Percentiles rank a stretch among this genome's conserved stretches.
Conservation (phyloP, 106 monocot species). For the Phalaenopsis aphrodite region DNA sequence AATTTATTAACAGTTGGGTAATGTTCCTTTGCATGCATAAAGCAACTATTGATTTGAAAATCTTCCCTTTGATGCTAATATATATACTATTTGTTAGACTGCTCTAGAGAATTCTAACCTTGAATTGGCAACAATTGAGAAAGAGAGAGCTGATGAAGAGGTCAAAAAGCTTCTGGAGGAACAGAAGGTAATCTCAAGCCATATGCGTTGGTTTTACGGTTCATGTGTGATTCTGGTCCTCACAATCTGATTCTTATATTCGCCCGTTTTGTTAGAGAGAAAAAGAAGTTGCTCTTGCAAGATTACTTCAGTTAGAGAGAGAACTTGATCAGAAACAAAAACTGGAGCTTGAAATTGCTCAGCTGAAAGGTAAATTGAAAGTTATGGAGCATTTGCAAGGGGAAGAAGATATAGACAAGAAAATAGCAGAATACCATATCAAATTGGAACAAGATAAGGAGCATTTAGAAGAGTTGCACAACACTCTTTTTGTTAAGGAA, state of each 20-base stretch:
- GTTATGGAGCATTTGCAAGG: constrained; percentile 72
- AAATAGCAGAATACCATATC: constrained; percentile 32
- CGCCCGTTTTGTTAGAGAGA: constrained; percentile 36
- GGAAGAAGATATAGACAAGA: constrained; percentile 51
- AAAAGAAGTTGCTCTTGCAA: constrained; percentile 62
- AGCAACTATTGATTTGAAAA: too few species aligned
- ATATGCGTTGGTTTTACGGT: not conserved
- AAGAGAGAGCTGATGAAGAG: constrained; percentile 69
- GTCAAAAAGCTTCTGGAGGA: constrained; percentile 65
- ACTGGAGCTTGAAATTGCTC: constrained; percentile 70
- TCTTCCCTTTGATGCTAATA: not conserved
- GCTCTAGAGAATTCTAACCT: constrained; percentile 38
- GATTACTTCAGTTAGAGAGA: constrained; percentile 62
- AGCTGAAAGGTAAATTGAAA: constrained; percentile 59
- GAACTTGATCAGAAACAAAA: constrained; percentile 59
- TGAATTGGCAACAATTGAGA: constrained; percentile 60
- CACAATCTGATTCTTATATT: constrained; percentile 3
- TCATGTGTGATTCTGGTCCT: not conserved
- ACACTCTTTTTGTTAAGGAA: constrained; percentile 57
- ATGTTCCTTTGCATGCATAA: too few species aligned
- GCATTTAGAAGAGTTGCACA: constrained; percentile 35
- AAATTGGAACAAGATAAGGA: constrained; percentile 48
- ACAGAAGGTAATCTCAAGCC: constrained; percentile 53
- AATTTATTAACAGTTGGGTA: not conserved
- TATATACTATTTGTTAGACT: not conserved